Evolutionary conservation across 2,329 filamentous ascomycete genomes (phyloP).

Genomic region (Cladophialophora exuberans): DNA sequence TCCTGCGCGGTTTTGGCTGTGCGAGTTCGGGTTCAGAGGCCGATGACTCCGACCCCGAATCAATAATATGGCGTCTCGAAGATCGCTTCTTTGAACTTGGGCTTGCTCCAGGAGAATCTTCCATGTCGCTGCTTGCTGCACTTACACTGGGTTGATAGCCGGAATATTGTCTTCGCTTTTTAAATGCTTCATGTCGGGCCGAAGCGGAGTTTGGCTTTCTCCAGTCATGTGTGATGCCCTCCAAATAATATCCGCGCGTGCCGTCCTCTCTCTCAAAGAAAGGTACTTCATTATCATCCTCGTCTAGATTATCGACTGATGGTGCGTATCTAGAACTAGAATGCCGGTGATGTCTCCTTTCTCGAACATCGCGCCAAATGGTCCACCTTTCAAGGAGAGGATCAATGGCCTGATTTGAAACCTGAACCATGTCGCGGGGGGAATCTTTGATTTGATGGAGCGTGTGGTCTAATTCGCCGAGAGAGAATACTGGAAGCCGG

Average conservation of each 20-base stretch:
- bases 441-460: slow-evolving; percentile 41
- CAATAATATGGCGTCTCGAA: slow-evolving; percentile 29
- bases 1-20: slow-evolving; percentile 21
- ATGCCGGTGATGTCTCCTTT: slow-evolving; percentile 24
- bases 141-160: slow-evolving; percentile 40
- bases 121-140: slow-evolving; percentile 41
- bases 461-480: slow-evolving; percentile 40
- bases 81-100: slow-evolving; percentile 24
- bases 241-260: slow-evolving; percentile 39
- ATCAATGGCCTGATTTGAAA: slow-evolving; percentile 42
- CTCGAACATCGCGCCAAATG: slow-evolving; percentile 30
- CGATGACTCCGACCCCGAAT: slow-evolving; percentile 32
- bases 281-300: slow-evolving; percentile 29
- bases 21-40: slow-evolving; percentile 25
- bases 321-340: slow-evolving; percentile 25
- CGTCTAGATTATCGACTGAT: slow-evolving; percentile 32
- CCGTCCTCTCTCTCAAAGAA: slow-evolving; percentile 34
- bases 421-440: slow-evolving; percentile 44
- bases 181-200: slow-evolving; percentile 39
- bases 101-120: slow-evolving; percentile 32
- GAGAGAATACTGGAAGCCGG: slow-evolving; percentile 37
- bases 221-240: slow-evolving; percentile 42
- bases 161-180: slow-evolving; percentile 39
- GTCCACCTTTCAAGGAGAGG: slow-evolving; percentile 39
- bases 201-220: slow-evolving; percentile 43